Evolutionary conservation across 257 asterid species (phyloP), one percentile per base, ranked within the genome.

Genomic region (Plectranthus barbatus): DNA sequence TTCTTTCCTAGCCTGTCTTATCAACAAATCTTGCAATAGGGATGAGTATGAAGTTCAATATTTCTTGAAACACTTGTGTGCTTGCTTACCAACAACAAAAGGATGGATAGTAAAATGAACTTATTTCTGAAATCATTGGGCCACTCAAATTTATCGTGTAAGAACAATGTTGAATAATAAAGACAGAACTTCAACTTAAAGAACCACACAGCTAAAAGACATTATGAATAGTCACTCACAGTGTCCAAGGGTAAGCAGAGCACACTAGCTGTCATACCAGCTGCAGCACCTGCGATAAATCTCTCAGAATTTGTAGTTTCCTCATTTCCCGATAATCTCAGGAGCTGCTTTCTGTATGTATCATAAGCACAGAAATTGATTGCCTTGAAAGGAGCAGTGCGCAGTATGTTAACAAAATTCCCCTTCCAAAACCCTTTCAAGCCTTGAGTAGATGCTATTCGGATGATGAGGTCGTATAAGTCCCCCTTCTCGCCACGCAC

Each of bases 341-440:
- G 83, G 36, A 92, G 88, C 80, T 89, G 95, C 79, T 89, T 92
- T 78, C 97, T 77, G 65, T 92, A 92, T 7, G 96, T 89, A 60
- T 92, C 99, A 52, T 76, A 92, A 14, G 99, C 92, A 56, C 77
- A 89, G 68, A 92, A 92, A 72, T 92, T 92, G 64, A 92, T 83
- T 0, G 99, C 97, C 86, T 92, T 92, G 80, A 92, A 92, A 54
- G 99, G 99, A 73, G 99, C 97, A 11, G 99, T 86, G 57, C 99
- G 97, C 14, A 92, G 95, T 51, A 92, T 77, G 72, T 92, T 92
- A 21, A 92, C 90, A 60, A 92, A 84, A 82, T 92, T 92, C 7
- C 99, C 99, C 67, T 85, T 92, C 99, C 99, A 92, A 74, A 92
- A 92, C 58, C 99, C 99, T 69, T 74, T 79, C 82, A 89, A 64